These are phyloP conservation scores for Aschersonia sp. DNA, from an alignment of 2,329 filamentous ascomycete genomes.

Conservation along the genomic window DNA sequence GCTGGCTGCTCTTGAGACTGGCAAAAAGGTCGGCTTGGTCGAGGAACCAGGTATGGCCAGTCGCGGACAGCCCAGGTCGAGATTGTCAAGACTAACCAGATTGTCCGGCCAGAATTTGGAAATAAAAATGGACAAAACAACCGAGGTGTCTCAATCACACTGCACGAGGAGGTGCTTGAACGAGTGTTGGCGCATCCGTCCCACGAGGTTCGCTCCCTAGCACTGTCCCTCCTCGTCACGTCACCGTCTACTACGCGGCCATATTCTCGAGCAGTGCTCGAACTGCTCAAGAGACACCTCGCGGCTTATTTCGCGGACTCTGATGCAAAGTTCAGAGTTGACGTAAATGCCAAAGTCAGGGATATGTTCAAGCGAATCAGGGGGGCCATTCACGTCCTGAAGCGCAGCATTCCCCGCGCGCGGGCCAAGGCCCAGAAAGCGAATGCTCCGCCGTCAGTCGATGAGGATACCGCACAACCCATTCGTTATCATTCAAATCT, in stretches of 20 bases:
- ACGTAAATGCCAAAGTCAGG: slow-evolving; percentile 60
- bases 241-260: slow-evolving; percentile 63
- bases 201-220: slow-evolving; percentile 58
- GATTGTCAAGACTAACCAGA: background rate
- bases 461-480: slow-evolving; percentile 10
- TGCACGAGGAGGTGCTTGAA: slow-evolving; percentile 31
- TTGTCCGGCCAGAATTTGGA: slow-evolving; percentile 12
- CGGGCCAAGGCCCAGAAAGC: slow-evolving; percentile 20
- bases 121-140: slow-evolving; percentile 6
- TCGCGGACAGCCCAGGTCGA: background rate
- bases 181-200: slow-evolving; percentile 39
- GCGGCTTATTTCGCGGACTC: slow-evolving; percentile 65
- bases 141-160: slow-evolving; percentile 12
- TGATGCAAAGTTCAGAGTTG: slow-evolving; percentile 74
- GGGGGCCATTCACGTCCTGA: slow-evolving; percentile 45
- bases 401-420: slow-evolving; percentile 24
- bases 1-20: slow-evolving; percentile 53
- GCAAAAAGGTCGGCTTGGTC: slow-evolving; percentile 55
- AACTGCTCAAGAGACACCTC: slow-evolving; percentile 49
- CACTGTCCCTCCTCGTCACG: slow-evolving; percentile 64
- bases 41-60: slow-evolving; percentile 43
- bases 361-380: slow-evolving; percentile 65
- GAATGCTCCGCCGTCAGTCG: slow-evolving; percentile 6
- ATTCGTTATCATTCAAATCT: slow-evolving; percentile 24
- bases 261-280: slow-evolving; percentile 47